Percentiles rank a stretch among this genome's conserved stretches.
Conservation (phyloP, 2,329 filamentous ascomycete genomes). For the Xylariaceae sp. region DNA sequence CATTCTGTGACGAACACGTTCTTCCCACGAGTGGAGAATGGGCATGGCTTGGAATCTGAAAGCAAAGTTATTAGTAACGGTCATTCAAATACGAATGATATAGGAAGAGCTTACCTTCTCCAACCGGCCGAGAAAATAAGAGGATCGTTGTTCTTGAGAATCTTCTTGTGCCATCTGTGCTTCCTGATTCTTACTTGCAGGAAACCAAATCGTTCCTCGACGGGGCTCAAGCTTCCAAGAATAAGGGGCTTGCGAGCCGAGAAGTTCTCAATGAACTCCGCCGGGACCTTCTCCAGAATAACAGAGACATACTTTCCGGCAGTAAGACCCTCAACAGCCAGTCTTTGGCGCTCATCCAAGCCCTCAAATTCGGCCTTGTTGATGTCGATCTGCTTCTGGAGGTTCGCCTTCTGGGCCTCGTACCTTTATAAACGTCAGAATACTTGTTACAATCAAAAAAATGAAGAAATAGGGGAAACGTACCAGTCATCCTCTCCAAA, state of each 20-base stretch:
- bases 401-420: constrained; percentile 70
- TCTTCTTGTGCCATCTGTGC: constrained; percentile 98
- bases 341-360: constrained; percentile 76
- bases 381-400: constrained; percentile 95
- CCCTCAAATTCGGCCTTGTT: constrained; percentile 89
- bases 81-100: not conserved
- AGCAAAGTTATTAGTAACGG: constrained; percentile 6
- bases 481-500: constrained; percentile 99
- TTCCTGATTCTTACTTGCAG: constrained; percentile 95
- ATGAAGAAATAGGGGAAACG: constrained; percentile 42
- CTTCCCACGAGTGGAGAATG: constrained; percentile 21
- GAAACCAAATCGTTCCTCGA: constrained; percentile 92
- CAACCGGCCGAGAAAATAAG: constrained; percentile 95
- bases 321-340: constrained; percentile 81
- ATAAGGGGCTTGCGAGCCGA: constrained; percentile 77
- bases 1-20: constrained; percentile 87
- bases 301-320: constrained; percentile 92
- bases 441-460: not conserved
- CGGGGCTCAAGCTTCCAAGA: constrained; percentile 84
- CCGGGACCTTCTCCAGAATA: constrained; percentile 81
- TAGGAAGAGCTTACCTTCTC: constrained; percentile 62
- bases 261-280: constrained; percentile 83
- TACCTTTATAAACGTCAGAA: constrained; percentile 11
- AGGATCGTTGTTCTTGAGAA: constrained; percentile 95
- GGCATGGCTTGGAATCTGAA: constrained; percentile 22